Evolutionary conservation across 108 stramenopile genomes (phyloP), one percentile per base, ranked within the genome.

Genomic region (Skeletonema marinoi): DNA sequence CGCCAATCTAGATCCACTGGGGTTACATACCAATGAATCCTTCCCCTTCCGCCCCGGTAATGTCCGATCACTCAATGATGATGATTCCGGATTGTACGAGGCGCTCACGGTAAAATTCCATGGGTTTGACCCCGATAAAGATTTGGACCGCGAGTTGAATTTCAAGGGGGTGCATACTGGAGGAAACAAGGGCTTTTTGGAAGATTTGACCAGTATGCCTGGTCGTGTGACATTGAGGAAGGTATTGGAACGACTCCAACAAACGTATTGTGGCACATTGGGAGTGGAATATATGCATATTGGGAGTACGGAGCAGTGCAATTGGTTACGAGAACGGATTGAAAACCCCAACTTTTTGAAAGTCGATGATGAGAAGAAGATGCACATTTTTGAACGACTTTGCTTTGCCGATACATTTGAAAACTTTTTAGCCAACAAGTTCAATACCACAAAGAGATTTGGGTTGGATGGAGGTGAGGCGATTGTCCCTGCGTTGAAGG

Each of bases 251-350:
- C 72, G 89, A 36, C 85, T 99, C 32, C 74, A 89, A 66, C 85
- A 93, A 77, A 97, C 98, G 8, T 99, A 99, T 76, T 99, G 99
- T 78, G 86, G 92, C 16, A 96, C 97, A 8, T 65, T 99, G 14
- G 99, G 93, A 30, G 96, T 98, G 60, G 98, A 99, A 85, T 99
- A 98, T 81, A 98, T 98, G 98, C 99, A 99, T 85, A 99, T 99
- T 70, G 84, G 82, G 7, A 84, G 89, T 75, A 83, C 85, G 19
- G 82, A 96, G 32, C 95, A 97, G 86, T 95, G 91, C 86, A 99
- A 99, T 83, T 99, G 98, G 98, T 87, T 99, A 44, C 92, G 98
- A 39, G 92, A 96, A 81, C 91, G 96, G 56, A 87, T 99, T 61
- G 99, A 99, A 83, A 86, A 91, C 67, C 98, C 98, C 21, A 65